Evolutionary conservation across 1,284 basidiomycete genomes (phyloP), one percentile per base, ranked within the genome.

Genomic region (Cryptococcus wingfieldii): DNA sequence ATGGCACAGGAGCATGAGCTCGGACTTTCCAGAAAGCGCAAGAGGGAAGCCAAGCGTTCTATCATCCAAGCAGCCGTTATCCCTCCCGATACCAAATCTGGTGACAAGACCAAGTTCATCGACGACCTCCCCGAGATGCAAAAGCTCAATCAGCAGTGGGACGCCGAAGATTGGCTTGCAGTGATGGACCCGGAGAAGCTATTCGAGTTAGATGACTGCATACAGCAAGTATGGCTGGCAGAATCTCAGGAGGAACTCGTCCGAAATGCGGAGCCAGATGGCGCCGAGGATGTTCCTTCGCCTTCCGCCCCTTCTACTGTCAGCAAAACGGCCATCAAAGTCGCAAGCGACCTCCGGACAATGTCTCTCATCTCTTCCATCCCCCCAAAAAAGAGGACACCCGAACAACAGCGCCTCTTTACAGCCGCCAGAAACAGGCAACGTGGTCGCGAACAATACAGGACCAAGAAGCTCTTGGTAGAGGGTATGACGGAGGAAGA

Each of bases 401-500:
- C 50, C 0, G 59, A 54, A 4, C 61, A 71, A 43, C 49, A 46
- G 14, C 53, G 45, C 23, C 31, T 44, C 5, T 39, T 71, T 2
- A 41, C 55, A 19, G 56, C 28, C 1, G 56, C 70, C 16, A 28
- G 48, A 4, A 64, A 66, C 23, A 53, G 65, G 23, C 57, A 60
- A 19, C 47, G 56, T 1, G 60, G 51, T 38, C 57, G 72, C 23
- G 61, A 64, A 34, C 54, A 47, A 38, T 65, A 67, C 23, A 58
- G 72, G 14, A 53, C 52, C 2, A 57, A 58, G 19, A 56, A 55
- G 50, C 59, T 71, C 18, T 7, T 60, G 12, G 50, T 59, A 4
- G 61, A 56, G 31, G 72, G 70, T 0, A 58, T 66, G 56, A 67
- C 59, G 4, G 50, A 48, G 18, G 55, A 59, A 34, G 57, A 62